Base-by-base conservation (phyloP, 805 yeast genomes). In the Ogataea salicorniae region DNA sequence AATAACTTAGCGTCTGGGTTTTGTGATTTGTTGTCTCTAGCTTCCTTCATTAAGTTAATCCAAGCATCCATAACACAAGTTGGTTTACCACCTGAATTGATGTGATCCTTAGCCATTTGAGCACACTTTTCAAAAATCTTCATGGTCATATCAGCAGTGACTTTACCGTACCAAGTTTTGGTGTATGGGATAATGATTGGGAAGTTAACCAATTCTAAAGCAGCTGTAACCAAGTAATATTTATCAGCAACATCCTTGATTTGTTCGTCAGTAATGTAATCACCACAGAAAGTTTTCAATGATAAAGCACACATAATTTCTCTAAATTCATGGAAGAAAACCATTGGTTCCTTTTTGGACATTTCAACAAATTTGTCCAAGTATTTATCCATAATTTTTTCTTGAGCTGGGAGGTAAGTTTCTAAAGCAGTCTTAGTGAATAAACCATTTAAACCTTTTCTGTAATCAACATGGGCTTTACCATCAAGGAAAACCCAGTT, bases 401-500 rank as follows among this genome's bases (percentile, higher is more conserved):
- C 98, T 70, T 83, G 87, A 46, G 79, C 81, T 41, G 97, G 97
- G 51, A 94, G 71, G 67, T 94, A 94, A 53, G 77, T 77, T 50
- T 86, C 84, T 59, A 94, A 75, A 6, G 99, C 97, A 55, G 78
- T 75, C 53, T 81, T 81, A 15, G 96, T 84, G 71, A 94, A 94
- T 49, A 94, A 74, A 6, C 95, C 95, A 65, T 94, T 92, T 63
- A 94, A 74, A 14, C 94, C 83, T 66, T 82, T 83, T 70, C 99
- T 83, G 71, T 92, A 94, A 69, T 94, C 99, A 49, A 83, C 81
- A 61, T 94, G 99, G 34, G 83, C 95, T 71, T 90, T 90, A 58
- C 99, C 99, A 63, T 94, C 99, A 61, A 90, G 71, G 67, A 94
- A 94, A 35, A 94, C 99, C 99, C 99, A 94, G 74, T 92, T 94